Conservation (phyloP, 768 basidiomycete genomes). For the Daedalea quercina region DNA sequence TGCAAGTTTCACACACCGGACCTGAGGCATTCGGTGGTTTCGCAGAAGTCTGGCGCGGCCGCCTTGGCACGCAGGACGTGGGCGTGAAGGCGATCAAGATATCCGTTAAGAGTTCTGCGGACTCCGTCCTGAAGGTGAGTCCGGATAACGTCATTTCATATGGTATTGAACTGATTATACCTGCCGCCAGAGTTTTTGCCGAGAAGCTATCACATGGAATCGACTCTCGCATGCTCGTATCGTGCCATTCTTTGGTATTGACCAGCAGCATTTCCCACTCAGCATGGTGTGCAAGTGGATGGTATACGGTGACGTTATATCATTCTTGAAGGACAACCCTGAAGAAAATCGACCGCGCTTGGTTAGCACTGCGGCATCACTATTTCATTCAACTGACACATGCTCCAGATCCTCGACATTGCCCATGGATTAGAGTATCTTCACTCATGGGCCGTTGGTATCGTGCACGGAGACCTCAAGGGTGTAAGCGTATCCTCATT, state of each 20-base stretch:
- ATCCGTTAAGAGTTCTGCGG: not conserved
- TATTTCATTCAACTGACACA: not conserved
- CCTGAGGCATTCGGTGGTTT: slow-evolving; percentile 8
- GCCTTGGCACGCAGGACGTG: not conserved
- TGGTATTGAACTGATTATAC: not conserved
- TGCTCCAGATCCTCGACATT: not conserved
- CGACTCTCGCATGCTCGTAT: slow-evolving; percentile 12
- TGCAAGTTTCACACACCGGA: not conserved
- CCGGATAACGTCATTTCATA: not conserved
- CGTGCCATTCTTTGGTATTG: slow-evolving; percentile 10
- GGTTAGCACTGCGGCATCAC: slow-evolving; percentile 1
- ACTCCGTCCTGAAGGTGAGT: not conserved
- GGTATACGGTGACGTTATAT: slow-evolving; percentile 6
- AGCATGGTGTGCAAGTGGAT: slow-evolving; percentile 13
- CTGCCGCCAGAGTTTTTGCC: slow-evolving; percentile 2
- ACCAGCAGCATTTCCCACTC: slow-evolving; percentile 1
- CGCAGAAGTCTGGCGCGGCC: slow-evolving; percentile 10
- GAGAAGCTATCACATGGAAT: slow-evolving; percentile 14
- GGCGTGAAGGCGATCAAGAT: not conserved
- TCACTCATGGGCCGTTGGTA: not conserved
- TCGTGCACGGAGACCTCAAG: slow-evolving; percentile 4
- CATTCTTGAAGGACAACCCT: slow-evolving; percentile 8
- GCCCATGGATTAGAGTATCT: not conserved
- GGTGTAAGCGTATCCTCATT: not conserved
- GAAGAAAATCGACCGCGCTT: slow-evolving; percentile 5